phyloP scores from a whole-genome alignment of 768 basidiomycete genomes.

The Tulasnella sp. region DNA sequence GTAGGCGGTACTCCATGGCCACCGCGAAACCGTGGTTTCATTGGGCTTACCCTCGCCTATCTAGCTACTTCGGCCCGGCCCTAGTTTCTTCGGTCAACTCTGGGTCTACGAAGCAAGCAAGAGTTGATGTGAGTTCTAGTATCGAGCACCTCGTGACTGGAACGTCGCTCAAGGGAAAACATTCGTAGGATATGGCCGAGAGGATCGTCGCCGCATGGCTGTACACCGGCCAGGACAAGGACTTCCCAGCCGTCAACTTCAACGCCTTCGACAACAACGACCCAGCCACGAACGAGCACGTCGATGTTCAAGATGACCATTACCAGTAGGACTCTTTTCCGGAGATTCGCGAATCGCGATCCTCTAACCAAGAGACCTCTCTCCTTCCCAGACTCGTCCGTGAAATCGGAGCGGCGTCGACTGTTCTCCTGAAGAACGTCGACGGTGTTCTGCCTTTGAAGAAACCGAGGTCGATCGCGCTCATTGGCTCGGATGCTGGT shows the following conservation, averaged over 20 bases:
- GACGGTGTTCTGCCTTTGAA: constrained; percentile 44
- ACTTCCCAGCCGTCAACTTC: constrained; percentile 48
- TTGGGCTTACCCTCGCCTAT: not conserved
- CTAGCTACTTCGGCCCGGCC: constrained; percentile 47
- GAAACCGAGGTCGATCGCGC: constrained; percentile 41
- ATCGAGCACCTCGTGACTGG: not conserved
- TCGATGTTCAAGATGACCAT: constrained; percentile 48
- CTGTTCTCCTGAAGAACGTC: constrained; percentile 59
- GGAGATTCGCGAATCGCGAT: not conserved
- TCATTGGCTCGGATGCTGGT: constrained; percentile 57
- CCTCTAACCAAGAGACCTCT: not conserved
- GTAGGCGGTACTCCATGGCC: too few species aligned
- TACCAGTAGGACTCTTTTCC: constrained; percentile 36
- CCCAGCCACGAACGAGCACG: constrained; percentile 39
- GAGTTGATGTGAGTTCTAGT: constrained; percentile 43
- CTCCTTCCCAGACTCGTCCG: constrained; percentile 44
- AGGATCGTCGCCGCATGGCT: constrained; percentile 47
- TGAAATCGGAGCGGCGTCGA: constrained; percentile 57
- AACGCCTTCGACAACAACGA: constrained; percentile 44
- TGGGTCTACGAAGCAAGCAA: constrained; percentile 65
- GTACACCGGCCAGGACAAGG: constrained; percentile 43
- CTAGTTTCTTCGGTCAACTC: constrained; percentile 70
- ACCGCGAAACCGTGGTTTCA: too few species aligned
- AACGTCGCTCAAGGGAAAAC: not conserved
- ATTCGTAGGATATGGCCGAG: constrained; percentile 46